These are phyloP conservation scores for Pseudogymnoascus sp. DNA, from an alignment of 2,329 filamentous ascomycete genomes.

Conservation along the genomic window DNA sequence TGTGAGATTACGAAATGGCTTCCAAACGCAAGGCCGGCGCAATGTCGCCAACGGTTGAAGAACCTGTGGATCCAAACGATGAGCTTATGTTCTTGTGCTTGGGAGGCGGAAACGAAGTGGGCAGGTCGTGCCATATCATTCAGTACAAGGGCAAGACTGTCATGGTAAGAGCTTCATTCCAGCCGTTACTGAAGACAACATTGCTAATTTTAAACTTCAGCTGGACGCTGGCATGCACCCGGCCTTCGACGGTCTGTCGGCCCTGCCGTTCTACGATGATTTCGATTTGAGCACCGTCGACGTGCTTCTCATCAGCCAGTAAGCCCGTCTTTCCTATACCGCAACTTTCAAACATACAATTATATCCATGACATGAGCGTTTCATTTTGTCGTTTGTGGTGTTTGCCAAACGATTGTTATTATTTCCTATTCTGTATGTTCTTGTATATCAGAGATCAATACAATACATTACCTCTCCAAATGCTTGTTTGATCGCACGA, in stretches of 20 bases:
- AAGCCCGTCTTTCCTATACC: constrained; percentile 44
- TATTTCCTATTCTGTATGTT: constrained; percentile 14
- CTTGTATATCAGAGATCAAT: constrained; percentile 37
- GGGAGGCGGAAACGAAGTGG: constrained; percentile 94
- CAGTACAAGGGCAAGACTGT: constrained; percentile 99
- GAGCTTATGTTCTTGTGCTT: constrained; percentile 91
- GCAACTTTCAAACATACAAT: constrained; percentile 9
- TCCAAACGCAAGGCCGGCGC: constrained; percentile 81
- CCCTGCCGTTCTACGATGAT: constrained; percentile 94
- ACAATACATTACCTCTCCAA: constrained; percentile 32
- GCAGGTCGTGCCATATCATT: constrained; percentile 92
- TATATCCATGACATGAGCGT: not conserved
- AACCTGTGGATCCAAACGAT: constrained; percentile 86
- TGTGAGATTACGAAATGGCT: constrained; percentile 56
- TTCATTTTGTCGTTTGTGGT: not conserved
- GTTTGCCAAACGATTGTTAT: not conserved
- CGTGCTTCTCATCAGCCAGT: constrained; percentile 97
- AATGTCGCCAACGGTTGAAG: constrained; percentile 61
- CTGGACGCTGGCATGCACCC: constrained; percentile 97
- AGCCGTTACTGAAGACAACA: constrained; percentile 2
- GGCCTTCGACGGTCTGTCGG: constrained; percentile 87
- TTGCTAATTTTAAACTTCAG: constrained; percentile 35
- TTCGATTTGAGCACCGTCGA: constrained; percentile 97
- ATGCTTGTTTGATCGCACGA: constrained; percentile 29
- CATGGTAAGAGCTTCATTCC: constrained; percentile 57